A percentile compares a stretch with the other conserved stretches of the same genome.
Conservation (phyloP, 345 rosid species). For the Abelmoschus esculentus region DNA sequence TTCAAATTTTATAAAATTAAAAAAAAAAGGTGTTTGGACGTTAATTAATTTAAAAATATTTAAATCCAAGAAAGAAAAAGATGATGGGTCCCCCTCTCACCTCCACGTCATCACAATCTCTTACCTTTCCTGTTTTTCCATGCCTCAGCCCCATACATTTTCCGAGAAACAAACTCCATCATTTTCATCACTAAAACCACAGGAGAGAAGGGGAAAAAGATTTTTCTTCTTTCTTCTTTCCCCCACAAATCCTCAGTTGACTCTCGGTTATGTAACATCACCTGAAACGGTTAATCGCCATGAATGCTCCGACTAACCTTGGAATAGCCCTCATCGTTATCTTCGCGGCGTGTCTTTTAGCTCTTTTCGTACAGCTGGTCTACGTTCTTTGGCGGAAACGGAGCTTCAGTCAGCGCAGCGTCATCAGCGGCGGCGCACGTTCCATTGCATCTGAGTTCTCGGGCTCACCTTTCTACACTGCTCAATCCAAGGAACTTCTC, state of each 20-base stretch:
- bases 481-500: constrained; percentile 64
- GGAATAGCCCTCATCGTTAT: constrained; percentile 31
- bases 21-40: not conserved
- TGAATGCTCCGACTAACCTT: constrained; percentile 34
- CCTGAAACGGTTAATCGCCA: constrained; percentile 11
- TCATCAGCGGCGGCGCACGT: constrained; percentile 10
- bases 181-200: not conserved
- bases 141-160: not conserved
- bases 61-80: not conserved
- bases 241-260: not conserved
- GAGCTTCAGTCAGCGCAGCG: constrained; percentile 27
- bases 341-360: constrained; percentile 34
- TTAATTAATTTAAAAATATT: not conserved
- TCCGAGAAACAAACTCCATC: constrained; percentile 5
- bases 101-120: constrained; percentile 15
- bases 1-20: not conserved
- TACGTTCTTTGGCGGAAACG: constrained; percentile 50
- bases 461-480: constrained; percentile 14
- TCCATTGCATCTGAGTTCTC: constrained; percentile 13
- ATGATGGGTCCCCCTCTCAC: not conserved
- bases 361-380: constrained; percentile 30
- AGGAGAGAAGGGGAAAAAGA: not conserved
- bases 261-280: not conserved
- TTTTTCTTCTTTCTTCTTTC: not conserved
- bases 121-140: not conserved